A percentile compares a stretch with the other conserved stretches of the same genome.
These are phyloP conservation scores for Rhododendron henanense DNA, from an alignment of 148 eudicot species.

Conservation along the genomic window DNA sequence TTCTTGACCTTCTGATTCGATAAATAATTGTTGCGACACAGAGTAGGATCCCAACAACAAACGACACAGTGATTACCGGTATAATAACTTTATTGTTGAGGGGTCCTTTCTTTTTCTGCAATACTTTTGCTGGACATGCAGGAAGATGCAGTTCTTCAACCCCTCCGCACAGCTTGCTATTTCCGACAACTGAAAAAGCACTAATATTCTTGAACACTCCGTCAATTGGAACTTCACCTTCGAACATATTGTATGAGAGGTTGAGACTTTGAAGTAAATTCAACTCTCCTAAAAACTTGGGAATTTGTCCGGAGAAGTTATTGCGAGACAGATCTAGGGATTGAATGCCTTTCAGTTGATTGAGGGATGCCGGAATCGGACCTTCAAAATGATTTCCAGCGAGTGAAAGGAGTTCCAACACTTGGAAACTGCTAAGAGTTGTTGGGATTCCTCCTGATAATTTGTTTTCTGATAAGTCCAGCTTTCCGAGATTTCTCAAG, in stretches of 20 bases:
- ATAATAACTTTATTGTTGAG: not conserved
- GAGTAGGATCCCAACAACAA: not conserved
- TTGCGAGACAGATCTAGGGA: constrained; percentile 15
- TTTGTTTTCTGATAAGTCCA: constrained; percentile 12
- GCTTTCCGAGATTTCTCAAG: not conserved
- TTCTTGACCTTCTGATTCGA: too few species aligned
- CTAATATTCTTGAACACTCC: constrained; percentile 15
- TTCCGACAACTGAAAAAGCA: constrained; percentile 11
- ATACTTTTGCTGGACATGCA: not conserved
- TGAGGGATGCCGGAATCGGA: constrained; percentile 9
- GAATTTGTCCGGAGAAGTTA: constrained; percentile 16
- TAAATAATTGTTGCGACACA: not conserved
- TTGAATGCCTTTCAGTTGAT: constrained; percentile 1
- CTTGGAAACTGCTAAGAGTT: constrained; percentile 3
- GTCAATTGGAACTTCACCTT: constrained; percentile 17
- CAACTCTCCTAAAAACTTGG: not conserved
- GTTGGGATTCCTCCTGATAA: constrained; percentile 13
- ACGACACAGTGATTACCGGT: too few species aligned
- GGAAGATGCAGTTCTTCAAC: not conserved
- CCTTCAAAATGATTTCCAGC: constrained; percentile 15
- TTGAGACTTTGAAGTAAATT: not conserved
- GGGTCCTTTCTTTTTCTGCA: not conserved
- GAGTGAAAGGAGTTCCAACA: not conserved
- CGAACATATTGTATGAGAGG: constrained; percentile 15
- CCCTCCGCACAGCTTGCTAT: constrained; percentile 24